A percentile compares a stretch with the other conserved stretches of the same genome.
Evolutionary conservation across 352 stramenopile genomes (phyloP).

Genomic region (Globisporangium iwayamae): DNA sequence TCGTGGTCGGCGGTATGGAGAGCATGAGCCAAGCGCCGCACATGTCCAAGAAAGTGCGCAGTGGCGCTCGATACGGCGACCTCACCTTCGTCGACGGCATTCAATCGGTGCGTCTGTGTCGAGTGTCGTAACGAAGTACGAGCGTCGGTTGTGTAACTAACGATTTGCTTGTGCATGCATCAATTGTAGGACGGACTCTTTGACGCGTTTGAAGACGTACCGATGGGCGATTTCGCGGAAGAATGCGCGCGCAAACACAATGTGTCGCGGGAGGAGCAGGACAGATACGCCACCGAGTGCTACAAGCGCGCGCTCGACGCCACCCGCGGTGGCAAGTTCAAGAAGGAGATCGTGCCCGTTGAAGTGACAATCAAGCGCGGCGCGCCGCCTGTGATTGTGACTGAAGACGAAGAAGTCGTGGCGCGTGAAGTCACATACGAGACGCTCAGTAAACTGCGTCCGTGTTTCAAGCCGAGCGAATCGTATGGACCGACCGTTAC

Average conservation of each 20-base stretch:
- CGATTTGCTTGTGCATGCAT: conserved; percentile 13
- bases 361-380: conserved; percentile 53
- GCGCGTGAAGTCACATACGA: conserved; percentile 70
- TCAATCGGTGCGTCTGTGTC: conserved; percentile 33
- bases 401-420: conserved; percentile 90
- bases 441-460: conserved; percentile 81
- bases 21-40: conserved; percentile 96
- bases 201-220: conserved; percentile 91
- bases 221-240: conserved; percentile 95
- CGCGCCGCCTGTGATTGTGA: conserved; percentile 23
- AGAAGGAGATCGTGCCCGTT: conserved; percentile 82
- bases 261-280: conserved; percentile 91
- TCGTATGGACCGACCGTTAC: conserved; percentile 90
- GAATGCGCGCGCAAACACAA: conserved; percentile 83
- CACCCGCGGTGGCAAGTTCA: conserved; percentile 62
- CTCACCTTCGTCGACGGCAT: conserved; percentile 86
- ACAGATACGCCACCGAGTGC: conserved; percentile 89
- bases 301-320: conserved; percentile 81
- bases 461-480: conserved; percentile 84
- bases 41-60: conserved; percentile 70
- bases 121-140: background rate
- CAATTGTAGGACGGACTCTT: conserved; percentile 89
- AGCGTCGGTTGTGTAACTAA: background rate
- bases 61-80: conserved; percentile 83
- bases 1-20: conserved; percentile 92